Percentiles rank a stretch among this genome's conserved stretches.
These are phyloP conservation scores for Fusarium camptoceras DNA, from an alignment of 2,329 filamentous ascomycete species.

Conservation along the genomic window DNA sequence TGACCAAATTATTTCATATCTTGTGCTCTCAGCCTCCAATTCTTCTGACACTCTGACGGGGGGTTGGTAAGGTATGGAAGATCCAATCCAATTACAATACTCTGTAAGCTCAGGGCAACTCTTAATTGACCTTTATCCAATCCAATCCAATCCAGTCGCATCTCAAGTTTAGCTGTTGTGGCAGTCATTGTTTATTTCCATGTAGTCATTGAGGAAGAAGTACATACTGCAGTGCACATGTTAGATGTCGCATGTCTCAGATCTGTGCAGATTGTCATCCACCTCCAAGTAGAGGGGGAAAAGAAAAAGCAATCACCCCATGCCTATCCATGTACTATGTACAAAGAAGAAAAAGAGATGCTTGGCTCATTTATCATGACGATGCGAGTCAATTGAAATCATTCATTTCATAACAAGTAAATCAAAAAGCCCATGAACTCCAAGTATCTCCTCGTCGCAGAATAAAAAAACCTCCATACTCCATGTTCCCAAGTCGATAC, in stretches of 20 bases:
- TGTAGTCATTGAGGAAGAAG: not conserved
- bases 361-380: not conserved
- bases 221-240: not conserved
- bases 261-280: conserved; percentile 9
- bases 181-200: conserved; percentile 1
- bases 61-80: not conserved
- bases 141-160: conserved; percentile 24
- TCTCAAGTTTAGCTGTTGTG: not conserved
- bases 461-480: conserved; percentile 13
- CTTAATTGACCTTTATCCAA: conserved; percentile 28
- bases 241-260: conserved; percentile 19
- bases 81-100: not conserved
- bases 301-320: not conserved
- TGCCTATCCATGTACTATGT: not conserved
- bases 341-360: not conserved
- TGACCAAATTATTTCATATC: not conserved
- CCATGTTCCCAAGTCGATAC: conserved; percentile 18
- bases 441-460: not conserved
- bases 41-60: not conserved
- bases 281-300: not conserved
- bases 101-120: conserved; percentile 14
- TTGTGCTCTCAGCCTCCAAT: not conserved
- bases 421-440: conserved; percentile 3
- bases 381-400: not conserved
- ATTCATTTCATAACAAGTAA: not conserved